Conservation (phyloP, 805 yeast species). For the Nakazawaea ernobii region DNA sequence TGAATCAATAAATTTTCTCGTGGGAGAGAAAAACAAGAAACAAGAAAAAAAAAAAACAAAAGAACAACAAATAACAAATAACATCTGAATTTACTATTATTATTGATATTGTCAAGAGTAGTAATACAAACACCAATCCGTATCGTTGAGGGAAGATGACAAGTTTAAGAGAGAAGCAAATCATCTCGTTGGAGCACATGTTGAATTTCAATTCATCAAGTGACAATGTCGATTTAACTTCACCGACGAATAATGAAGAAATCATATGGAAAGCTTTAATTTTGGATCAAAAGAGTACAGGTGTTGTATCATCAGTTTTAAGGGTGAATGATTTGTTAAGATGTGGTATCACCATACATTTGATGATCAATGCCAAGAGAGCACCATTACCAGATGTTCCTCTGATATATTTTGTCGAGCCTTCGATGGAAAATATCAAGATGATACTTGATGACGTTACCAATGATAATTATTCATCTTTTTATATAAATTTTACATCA, state of each 20-base stretch:
- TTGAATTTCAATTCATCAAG: constrained; percentile 70
- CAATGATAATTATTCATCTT: constrained; percentile 69
- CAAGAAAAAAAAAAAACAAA: background rate
- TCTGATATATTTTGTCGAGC: constrained; percentile 85
- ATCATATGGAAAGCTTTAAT: constrained; percentile 88
- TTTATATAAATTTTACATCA: constrained; percentile 83
- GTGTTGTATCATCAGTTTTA: constrained; percentile 83
- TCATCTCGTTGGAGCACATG: constrained; percentile 67
- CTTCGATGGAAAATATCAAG: constrained; percentile 71
- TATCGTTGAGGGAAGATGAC: background rate
- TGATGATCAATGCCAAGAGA: constrained; percentile 63
- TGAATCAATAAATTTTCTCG: too few relatives aligned
- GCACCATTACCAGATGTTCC: constrained; percentile 93
- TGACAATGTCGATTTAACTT: constrained; percentile 43
- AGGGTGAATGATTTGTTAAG: constrained; percentile 86
- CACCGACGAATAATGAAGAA: constrained; percentile 55
- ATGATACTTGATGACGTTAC: constrained; percentile 68
- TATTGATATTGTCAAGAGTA: background rate
- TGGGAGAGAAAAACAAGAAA: background rate
- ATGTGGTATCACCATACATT: constrained; percentile 89
- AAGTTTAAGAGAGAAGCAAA: constrained; percentile 36
- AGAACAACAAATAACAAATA: background rate
- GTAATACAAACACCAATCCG: too few relatives aligned
- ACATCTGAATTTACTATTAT: background rate
- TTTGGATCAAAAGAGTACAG: constrained; percentile 75